Conservation (phyloP, 306 rosid genomes). For the Delonix regia region DNA sequence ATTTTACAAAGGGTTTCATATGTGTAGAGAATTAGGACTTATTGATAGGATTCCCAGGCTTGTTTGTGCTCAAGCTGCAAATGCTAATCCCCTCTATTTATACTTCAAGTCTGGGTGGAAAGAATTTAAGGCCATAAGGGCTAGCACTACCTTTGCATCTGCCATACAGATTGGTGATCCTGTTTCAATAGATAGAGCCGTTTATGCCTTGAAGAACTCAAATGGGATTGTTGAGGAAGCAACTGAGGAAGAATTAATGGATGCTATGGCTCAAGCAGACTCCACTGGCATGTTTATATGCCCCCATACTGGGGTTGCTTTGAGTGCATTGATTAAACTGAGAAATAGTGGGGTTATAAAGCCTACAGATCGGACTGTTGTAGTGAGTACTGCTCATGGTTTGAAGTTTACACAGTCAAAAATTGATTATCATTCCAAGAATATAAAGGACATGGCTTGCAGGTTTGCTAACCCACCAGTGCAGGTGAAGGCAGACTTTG, state of each 20-base stretch:
- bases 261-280: slow-evolving; percentile 83
- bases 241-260: slow-evolving; percentile 88
- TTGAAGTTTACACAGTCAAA: slow-evolving; percentile 88
- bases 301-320: slow-evolving; percentile 94
- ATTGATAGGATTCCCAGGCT: slow-evolving; percentile 84
- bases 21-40: slow-evolving; percentile 82
- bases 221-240: slow-evolving; percentile 92
- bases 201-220: slow-evolving; percentile 67
- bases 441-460: slow-evolving; percentile 78
- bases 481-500: slow-evolving; percentile 82
- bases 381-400: slow-evolving; percentile 91
- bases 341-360: slow-evolving; percentile 72
- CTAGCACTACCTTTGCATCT: slow-evolving; percentile 70
- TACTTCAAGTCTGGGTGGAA: slow-evolving; percentile 80
- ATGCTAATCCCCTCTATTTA: slow-evolving; percentile 74
- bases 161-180: slow-evolving; percentile 93
- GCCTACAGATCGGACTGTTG: slow-evolving; percentile 75
- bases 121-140: slow-evolving; percentile 64
- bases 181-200: slow-evolving; percentile 85
- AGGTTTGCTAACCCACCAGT: slow-evolving; percentile 74
- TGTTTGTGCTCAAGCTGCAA: slow-evolving; percentile 93
- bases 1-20: slow-evolving; percentile 77
- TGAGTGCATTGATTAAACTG: slow-evolving; percentile 74
- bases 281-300: slow-evolving; percentile 89
- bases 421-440: slow-evolving; percentile 74